Evolutionary conservation across 192 early-diverging fungal genomes (phyloP).

Genomic region (Gonapodya prolifera): DNA sequence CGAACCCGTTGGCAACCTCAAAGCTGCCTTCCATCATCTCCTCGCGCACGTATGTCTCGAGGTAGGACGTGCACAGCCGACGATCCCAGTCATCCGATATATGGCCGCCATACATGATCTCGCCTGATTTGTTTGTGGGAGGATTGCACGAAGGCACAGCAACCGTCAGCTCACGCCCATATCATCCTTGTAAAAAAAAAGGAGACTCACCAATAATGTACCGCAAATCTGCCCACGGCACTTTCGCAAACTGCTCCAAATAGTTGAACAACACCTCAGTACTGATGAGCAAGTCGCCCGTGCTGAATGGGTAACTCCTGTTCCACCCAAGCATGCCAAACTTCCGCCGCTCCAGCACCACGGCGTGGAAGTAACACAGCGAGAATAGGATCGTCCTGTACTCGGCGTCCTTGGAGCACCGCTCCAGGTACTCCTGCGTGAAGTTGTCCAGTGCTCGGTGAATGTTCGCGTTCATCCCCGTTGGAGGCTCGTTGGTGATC

Average conservation of each 20-base stretch:
- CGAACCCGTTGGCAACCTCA: conserved; percentile 48
- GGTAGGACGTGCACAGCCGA: conserved; percentile 40
- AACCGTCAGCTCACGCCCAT: background rate
- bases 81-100: conserved; percentile 36
- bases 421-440: conserved; percentile 42
- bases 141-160: no score
- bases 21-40: conserved; percentile 53
- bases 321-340: conserved; percentile 60
- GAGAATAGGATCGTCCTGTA: conserved; percentile 45
- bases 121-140: background rate
- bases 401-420: conserved; percentile 54
- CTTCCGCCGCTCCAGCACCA: conserved; percentile 46
- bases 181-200: background rate
- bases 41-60: conserved; percentile 38
- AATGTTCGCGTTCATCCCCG: conserved; percentile 56
- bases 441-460: conserved; percentile 56
- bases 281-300: conserved; percentile 49
- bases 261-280: conserved; percentile 46
- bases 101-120: conserved; percentile 40
- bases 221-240: conserved; percentile 49
- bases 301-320: conserved; percentile 46
- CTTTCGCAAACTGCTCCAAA: conserved; percentile 35
- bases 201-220: conserved; percentile 46
- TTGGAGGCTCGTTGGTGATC: conserved; percentile 56
- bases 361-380: conserved; percentile 53